Evolutionary conservation across 148 eudicot genomes (phyloP).

Genomic region (Euryodendron excelsum): DNA sequence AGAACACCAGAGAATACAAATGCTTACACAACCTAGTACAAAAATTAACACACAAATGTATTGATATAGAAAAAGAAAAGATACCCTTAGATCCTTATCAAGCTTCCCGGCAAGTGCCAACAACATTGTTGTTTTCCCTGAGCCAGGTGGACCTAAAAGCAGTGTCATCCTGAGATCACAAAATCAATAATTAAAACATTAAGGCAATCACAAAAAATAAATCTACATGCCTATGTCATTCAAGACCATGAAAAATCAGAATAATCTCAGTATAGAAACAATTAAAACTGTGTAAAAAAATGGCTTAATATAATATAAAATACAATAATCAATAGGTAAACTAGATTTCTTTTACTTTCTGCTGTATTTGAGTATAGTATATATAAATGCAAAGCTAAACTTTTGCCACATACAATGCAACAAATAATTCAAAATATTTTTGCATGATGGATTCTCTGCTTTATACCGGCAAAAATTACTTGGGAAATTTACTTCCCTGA

Average conservation of each 20-base stretch:
- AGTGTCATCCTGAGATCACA: constrained; percentile 54
- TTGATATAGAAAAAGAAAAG: background rate
- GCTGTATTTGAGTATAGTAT: too few relatives aligned
- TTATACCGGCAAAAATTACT: background rate
- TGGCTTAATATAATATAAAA: background rate
- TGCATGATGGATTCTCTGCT: background rate
- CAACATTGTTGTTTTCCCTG: constrained; percentile 74
- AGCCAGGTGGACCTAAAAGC: constrained; percentile 79
- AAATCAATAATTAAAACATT: background rate
- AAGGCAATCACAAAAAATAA: background rate
- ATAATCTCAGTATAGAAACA: too few relatives aligned
- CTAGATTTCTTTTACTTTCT: too few relatives aligned
- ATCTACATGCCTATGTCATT: too few relatives aligned
- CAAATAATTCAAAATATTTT: background rate
- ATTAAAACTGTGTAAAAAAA: background rate
- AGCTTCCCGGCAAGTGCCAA: constrained; percentile 63
- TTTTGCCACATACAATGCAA: background rate
- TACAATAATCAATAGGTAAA: background rate
- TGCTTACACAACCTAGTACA: too few relatives aligned
- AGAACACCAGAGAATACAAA: too few relatives aligned
- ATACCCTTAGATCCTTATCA: constrained; percentile 48
- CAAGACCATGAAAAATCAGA: too few relatives aligned
- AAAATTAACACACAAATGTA: background rate
- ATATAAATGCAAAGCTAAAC: background rate
- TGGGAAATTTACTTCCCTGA: too few relatives aligned